Percentiles rank a stretch among this genome's conserved stretches.
phyloP scores from a whole-genome alignment of 2,329 filamentous ascomycete genomes.

The Fusarium temperatum region DNA sequence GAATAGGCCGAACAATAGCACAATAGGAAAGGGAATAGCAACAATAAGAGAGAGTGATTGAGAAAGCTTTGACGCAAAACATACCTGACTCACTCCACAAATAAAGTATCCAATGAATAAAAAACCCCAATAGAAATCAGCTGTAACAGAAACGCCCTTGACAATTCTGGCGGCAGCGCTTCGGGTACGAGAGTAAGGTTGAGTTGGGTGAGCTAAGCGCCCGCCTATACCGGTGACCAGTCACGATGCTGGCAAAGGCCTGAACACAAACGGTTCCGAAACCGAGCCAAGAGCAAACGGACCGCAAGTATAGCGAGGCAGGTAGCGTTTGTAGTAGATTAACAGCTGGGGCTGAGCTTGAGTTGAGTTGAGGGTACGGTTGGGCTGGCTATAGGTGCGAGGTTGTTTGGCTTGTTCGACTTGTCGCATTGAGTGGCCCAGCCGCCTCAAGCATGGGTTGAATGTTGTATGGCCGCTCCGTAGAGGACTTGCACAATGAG shows the following conservation, averaged over 20 bases:
- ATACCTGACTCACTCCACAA: conserved; percentile 39
- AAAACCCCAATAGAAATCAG: conserved; percentile 14
- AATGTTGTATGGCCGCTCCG: conserved; percentile 29
- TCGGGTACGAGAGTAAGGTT: conserved; percentile 26
- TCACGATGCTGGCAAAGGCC: conserved; percentile 29
- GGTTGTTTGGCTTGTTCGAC: conserved; percentile 27
- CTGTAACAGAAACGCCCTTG: conserved; percentile 29
- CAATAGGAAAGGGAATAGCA: conserved; percentile 26
- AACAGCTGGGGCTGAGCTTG: conserved; percentile 5
- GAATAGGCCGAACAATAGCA: conserved; percentile 26
- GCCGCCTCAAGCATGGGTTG: conserved; percentile 37
- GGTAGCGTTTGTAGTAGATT: conserved; percentile 6
- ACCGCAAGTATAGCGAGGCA: not conserved
- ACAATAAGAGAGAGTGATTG: conserved; percentile 41
- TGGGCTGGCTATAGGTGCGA: conserved; percentile 25
- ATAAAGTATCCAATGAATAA: conserved; percentile 33
- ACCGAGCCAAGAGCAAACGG: conserved; percentile 33
- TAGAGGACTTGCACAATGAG: conserved; percentile 27
- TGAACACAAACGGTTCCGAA: conserved; percentile 25
- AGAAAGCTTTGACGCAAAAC: conserved; percentile 17
- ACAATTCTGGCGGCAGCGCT: conserved; percentile 39
- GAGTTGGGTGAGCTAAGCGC: conserved; percentile 39
- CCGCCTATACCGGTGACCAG: conserved; percentile 35
- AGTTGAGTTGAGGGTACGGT: conserved; percentile 7
- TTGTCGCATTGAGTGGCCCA: conserved; percentile 38